These are phyloP conservation scores for Parathielavia hyrcaniae DNA, from an alignment of 495 filamentous ascomycete species.

Conservation along the genomic window DNA sequence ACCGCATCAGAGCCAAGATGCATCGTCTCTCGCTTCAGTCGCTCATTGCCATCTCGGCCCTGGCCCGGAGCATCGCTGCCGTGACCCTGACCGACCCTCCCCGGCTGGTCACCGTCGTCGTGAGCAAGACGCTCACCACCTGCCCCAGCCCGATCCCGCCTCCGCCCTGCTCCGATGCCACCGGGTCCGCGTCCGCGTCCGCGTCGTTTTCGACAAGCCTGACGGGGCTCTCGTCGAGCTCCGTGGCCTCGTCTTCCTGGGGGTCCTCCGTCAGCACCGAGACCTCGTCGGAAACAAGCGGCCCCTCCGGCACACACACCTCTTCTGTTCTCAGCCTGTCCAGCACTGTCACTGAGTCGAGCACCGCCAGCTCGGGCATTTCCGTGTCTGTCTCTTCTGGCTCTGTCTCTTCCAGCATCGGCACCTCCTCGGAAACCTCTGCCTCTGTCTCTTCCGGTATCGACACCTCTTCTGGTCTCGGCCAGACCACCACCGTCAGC, in stretches of 20 bases:
- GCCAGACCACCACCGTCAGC: no score
- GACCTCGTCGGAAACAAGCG: background rate
- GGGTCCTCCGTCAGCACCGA: background rate
- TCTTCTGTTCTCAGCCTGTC: background rate
- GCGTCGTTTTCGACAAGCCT: background rate
- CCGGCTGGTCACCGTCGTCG: constrained; percentile 20
- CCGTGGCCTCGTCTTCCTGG: background rate
- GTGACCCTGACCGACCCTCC: constrained; percentile 6
- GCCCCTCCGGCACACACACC: background rate
- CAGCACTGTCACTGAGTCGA: background rate
- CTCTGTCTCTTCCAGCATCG: background rate
- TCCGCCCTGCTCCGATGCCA: constrained; percentile 16
- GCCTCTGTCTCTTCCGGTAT: no score
- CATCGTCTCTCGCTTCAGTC: constrained; percentile 25
- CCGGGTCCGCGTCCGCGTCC: constrained; percentile 14
- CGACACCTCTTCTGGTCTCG: no score
- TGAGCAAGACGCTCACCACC: constrained; percentile 24
- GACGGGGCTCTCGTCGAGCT: background rate
- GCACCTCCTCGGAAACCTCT: background rate
- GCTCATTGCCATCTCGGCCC: constrained; percentile 23
- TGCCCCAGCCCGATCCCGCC: constrained; percentile 21
- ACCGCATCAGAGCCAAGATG: constrained; percentile 16
- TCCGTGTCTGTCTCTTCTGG: background rate
- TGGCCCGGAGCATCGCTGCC: constrained; percentile 16
- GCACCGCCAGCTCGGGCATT: background rate